A percentile compares a stretch with the other conserved stretches of the same genome.
Evolutionary conservation across 345 rosid genomes (phyloP).

Genomic region (Populus alba): DNA sequence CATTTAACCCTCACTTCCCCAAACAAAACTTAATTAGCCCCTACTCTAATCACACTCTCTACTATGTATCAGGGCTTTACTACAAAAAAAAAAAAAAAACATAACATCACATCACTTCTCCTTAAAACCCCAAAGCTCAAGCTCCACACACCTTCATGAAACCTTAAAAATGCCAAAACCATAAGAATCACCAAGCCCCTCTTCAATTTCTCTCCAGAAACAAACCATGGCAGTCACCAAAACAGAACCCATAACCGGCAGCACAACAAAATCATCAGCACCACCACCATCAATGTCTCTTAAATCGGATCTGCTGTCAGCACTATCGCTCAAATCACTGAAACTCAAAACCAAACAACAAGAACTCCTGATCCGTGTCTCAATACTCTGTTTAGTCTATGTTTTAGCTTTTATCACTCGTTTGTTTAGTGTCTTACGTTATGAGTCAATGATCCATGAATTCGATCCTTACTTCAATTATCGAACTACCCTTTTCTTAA

Average conservation of each 20-base stretch:
- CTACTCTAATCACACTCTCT: background rate
- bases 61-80: background rate
- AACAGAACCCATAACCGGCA: background rate
- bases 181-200: background rate
- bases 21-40: background rate
- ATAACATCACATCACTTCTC: background rate
- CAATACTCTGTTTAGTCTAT: conserved; percentile 82
- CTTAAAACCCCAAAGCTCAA: background rate
- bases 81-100: background rate
- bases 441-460: conserved; percentile 98
- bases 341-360: conserved; percentile 88
- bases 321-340: conserved; percentile 44
- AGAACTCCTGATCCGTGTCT: conserved; percentile 82
- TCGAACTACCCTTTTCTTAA: conserved; percentile 76
- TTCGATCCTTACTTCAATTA: conserved; percentile 97
- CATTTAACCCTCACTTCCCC: no score
- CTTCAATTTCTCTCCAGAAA: background rate
- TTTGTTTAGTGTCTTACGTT: conserved; percentile 86
- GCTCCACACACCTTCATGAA: background rate
- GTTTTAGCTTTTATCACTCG: conserved; percentile 82
- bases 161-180: background rate
- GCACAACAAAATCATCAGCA: background rate
- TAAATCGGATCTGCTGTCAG: conserved; percentile 46
- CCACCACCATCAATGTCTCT: background rate
- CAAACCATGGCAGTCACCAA: background rate